A percentile compares a stretch with the other conserved stretches of the same genome.
Evolutionary conservation across 768 basidiomycete genomes (phyloP).

Genomic region (Guyanaporus albipodus): DNA sequence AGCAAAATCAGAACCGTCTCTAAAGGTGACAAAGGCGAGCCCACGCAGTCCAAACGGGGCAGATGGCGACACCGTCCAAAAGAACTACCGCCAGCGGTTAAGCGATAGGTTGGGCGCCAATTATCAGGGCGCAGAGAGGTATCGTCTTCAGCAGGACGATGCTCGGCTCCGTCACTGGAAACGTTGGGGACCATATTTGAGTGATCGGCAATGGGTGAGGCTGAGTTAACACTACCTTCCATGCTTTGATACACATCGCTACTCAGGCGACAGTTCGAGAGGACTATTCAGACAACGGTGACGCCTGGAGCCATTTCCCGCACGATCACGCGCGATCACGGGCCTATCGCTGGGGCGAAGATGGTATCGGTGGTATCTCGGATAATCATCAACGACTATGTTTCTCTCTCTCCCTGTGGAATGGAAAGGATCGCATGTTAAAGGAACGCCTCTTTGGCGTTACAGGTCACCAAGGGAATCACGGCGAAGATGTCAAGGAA

Average conservation of each 20-base stretch:
- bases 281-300: constrained; percentile 95
- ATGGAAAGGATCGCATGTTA: constrained; percentile 87
- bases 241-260: constrained; percentile 11
- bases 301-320: constrained; percentile 94
- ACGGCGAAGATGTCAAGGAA: constrained; percentile 99
- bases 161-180: constrained; percentile 90
- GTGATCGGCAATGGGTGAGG: constrained; percentile 94
- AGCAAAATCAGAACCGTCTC: constrained; percentile 35
- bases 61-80: constrained; percentile 19
- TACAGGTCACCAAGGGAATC: constrained; percentile 96
- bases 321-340: constrained; percentile 91
- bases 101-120: constrained; percentile 57
- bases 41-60: constrained; percentile 18
- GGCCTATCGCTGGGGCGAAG: constrained; percentile 98
- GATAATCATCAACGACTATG: constrained; percentile 96
- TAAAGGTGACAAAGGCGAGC: constrained; percentile 41
- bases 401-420: constrained; percentile 91
- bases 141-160: constrained; percentile 81
- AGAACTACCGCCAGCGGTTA: constrained; percentile 60
- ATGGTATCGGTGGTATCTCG: constrained; percentile 94
- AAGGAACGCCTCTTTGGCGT: constrained; percentile 97
- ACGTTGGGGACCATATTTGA: constrained; percentile 97
- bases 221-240: neutral
- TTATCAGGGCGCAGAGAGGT: constrained; percentile 79
- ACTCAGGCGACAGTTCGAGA: constrained; percentile 93